Conservation (phyloP, 2,329 filamentous ascomycete genomes). For the Trichophyton benhamiae region DNA sequence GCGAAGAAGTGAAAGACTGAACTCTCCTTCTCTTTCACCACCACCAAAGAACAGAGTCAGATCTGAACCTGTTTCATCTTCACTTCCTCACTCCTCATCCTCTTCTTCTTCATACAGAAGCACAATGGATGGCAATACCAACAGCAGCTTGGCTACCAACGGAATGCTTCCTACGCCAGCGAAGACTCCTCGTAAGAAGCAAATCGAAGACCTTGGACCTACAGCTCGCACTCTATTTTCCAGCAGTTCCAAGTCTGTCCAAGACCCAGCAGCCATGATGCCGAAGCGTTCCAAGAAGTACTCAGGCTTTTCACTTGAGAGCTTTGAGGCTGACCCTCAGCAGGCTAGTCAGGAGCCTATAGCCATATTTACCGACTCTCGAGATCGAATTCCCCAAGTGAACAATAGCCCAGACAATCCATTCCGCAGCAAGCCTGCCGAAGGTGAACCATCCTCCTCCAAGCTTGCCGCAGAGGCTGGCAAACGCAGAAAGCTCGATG, state of each 20-base stretch:
- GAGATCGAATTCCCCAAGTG: slow-evolving; percentile 46
- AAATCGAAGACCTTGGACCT: slow-evolving; percentile 32
- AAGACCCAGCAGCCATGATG: slow-evolving; percentile 34
- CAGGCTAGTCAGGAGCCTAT: slow-evolving; percentile 31
- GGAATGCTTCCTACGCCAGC: slow-evolving; percentile 49
- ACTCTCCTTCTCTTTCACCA: slow-evolving; percentile 4
- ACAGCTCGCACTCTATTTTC: slow-evolving; percentile 45
- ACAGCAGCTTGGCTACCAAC: slow-evolving; percentile 19
- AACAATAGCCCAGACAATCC: slow-evolving; percentile 44
- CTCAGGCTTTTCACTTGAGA: slow-evolving; percentile 35
- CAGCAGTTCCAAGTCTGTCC: slow-evolving; percentile 28
- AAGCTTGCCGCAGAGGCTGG: slow-evolving; percentile 17
- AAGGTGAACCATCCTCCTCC: slow-evolving; percentile 5
- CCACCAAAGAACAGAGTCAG: slow-evolving; percentile 10
- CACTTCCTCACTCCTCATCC: slow-evolving; percentile 14
- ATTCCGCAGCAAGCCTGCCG: slow-evolving; percentile 35
- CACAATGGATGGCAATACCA: slow-evolving; percentile 10
- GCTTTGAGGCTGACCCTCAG: slow-evolving; percentile 27
- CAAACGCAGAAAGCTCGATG: slow-evolving; percentile 28
- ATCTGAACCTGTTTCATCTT: slow-evolving; percentile 13
- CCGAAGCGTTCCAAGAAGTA: slow-evolving; percentile 37
- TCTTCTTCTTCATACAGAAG: slow-evolving; percentile 6
- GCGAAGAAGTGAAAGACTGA: slow-evolving; percentile 15
- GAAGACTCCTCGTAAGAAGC: slow-evolving; percentile 49
- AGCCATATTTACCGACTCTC: slow-evolving; percentile 51